These are phyloP conservation scores for Pythium monospermum DNA, from an alignment of 352 stramenopile species.

Conservation along the genomic window DNA sequence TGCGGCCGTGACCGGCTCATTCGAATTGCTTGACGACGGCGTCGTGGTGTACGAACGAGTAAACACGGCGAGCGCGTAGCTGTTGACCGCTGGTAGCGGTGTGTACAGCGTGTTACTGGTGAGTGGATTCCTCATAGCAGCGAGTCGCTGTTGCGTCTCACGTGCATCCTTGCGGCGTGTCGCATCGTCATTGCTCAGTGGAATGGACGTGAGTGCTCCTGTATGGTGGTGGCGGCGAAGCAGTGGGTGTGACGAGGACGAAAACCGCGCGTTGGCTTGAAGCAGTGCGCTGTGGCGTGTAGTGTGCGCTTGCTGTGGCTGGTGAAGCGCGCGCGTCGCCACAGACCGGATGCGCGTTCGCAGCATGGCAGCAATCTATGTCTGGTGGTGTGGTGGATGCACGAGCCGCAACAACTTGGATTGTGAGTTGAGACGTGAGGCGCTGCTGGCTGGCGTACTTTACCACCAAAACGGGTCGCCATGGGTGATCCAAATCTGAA, in stretches of 20 bases:
- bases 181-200: conserved; percentile 6
- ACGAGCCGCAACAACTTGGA: background rate
- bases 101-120: background rate
- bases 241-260: background rate
- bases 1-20: conserved; percentile 26
- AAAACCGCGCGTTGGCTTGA: background rate
- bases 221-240: conserved; percentile 5
- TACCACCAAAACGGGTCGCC: conserved; percentile 8
- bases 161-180: conserved; percentile 13
- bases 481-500: conserved; percentile 2
- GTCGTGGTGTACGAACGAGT: conserved; percentile 43
- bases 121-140: conserved; percentile 7
- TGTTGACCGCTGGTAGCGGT: conserved; percentile 17
- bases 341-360: conserved; percentile 21
- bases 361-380: conserved; percentile 10
- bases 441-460: conserved; percentile 7
- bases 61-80: conserved; percentile 23
- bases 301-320: background rate
- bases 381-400: background rate
- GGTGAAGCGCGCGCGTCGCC: conserved; percentile 12
- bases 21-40: conserved; percentile 25
- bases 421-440: conserved; percentile 4
- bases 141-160: conserved; percentile 12
- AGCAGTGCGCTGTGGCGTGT: background rate
- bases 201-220: conserved; percentile 6